These are phyloP conservation scores for Schoenoplectus tabernaemontani DNA, from an alignment of 202 grass and related monocot species.

Conservation along the genomic window DNA sequence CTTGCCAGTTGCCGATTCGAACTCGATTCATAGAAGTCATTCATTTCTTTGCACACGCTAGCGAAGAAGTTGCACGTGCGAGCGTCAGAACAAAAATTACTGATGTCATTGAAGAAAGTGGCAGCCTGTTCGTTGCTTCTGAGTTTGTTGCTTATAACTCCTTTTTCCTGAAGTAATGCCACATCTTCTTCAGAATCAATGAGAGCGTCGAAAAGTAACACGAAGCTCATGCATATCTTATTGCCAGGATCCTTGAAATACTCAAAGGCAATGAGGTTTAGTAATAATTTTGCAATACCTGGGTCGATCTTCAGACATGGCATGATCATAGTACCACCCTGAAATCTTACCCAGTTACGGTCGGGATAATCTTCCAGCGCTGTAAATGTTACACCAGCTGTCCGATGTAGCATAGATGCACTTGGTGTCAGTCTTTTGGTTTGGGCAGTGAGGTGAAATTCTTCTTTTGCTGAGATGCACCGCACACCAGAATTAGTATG, in stretches of 20 bases:
- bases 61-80: constrained; percentile 43
- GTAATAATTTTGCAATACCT: constrained; percentile 12
- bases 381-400: not conserved
- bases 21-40: constrained; percentile 53
- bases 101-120: constrained; percentile 64
- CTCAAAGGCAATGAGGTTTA: constrained; percentile 43
- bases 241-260: not conserved
- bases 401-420: not conserved
- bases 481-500: too few relatives aligned
- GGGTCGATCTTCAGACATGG: constrained; percentile 39
- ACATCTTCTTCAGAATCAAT: constrained; percentile 78
- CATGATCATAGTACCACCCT: constrained; percentile 28
- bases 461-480: too few relatives aligned
- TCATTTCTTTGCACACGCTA: constrained; percentile 39
- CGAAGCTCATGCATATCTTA: constrained; percentile 30
- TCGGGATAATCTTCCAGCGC: not conserved
- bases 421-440: not conserved
- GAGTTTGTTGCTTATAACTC: constrained; percentile 72
- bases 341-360: not conserved
- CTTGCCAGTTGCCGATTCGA: constrained; percentile 63
- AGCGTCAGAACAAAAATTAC: constrained; percentile 59
- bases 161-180: constrained; percentile 53
- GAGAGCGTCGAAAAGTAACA: constrained; percentile 80
- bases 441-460: too few relatives aligned
- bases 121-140: constrained; percentile 58